Evolutionary conservation across 2,329 filamentous ascomycete genomes (phyloP).

Genomic region (Ceratocystis destructans): DNA sequence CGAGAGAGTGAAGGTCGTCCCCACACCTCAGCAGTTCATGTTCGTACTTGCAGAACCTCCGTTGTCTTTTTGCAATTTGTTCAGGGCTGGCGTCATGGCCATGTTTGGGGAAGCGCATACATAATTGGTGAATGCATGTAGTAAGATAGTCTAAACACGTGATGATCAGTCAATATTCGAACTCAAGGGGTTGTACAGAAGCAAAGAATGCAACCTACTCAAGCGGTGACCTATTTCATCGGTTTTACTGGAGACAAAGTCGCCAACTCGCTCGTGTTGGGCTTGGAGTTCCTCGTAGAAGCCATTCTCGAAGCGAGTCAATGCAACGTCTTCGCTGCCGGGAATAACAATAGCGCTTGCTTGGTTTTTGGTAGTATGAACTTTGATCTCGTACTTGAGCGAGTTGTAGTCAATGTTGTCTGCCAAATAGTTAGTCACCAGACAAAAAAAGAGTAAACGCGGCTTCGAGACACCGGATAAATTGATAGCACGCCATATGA

Average conservation of each 20-base stretch:
- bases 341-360: conserved; percentile 61
- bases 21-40: conserved; percentile 43
- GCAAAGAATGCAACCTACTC: conserved; percentile 33
- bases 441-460: background rate
- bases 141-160: conserved; percentile 34
- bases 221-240: conserved; percentile 62
- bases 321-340: conserved; percentile 46
- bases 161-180: conserved; percentile 21
- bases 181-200: background rate
- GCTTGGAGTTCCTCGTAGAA: conserved; percentile 57
- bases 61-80: conserved; percentile 32
- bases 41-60: conserved; percentile 41
- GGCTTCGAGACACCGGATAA: background rate
- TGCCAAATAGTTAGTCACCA: conserved; percentile 26
- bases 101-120: conserved; percentile 30
- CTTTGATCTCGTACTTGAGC: conserved; percentile 72
- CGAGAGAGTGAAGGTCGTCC: conserved; percentile 56
- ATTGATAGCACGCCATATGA: background rate
- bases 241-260: conserved; percentile 68
- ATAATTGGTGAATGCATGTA: conserved; percentile 34
- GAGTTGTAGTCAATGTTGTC: conserved; percentile 85
- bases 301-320: conserved; percentile 53
- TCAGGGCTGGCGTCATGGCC: conserved; percentile 21
- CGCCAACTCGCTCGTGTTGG: conserved; percentile 63
- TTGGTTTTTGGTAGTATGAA: conserved; percentile 57